Conservation (phyloP, 345 rosid species). For the Heritiera fomes region DNA sequence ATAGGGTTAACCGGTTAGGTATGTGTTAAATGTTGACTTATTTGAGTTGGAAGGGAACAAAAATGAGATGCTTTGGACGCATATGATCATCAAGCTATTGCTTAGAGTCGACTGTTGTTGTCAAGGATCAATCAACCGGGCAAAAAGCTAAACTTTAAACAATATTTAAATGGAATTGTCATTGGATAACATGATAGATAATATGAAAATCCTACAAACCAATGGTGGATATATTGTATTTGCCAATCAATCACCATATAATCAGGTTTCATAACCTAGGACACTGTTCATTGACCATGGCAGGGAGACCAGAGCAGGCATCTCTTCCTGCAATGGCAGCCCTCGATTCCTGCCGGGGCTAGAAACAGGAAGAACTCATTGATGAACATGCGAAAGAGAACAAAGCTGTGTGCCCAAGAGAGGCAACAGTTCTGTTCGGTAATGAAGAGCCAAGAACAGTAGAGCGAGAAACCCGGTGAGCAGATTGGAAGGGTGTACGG, state of each 20-base stretch:
- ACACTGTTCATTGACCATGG: background rate
- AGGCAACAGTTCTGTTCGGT: constrained; percentile 23
- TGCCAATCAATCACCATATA: background rate
- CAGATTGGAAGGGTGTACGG: constrained; percentile 41
- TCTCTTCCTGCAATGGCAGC: background rate
- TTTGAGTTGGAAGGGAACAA: background rate
- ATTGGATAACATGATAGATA: too few relatives aligned
- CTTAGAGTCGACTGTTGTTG: too few relatives aligned
- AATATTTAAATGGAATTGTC: too few relatives aligned
- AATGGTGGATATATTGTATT: too few relatives aligned
- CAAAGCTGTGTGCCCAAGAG: background rate
- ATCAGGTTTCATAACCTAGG: background rate
- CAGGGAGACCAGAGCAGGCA: background rate
- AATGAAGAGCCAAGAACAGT: constrained; percentile 30
- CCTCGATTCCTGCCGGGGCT: background rate
- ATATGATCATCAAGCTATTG: too few relatives aligned
- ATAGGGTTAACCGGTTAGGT: background rate
- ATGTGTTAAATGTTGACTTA: background rate
- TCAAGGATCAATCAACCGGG: too few relatives aligned
- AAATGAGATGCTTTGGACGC: too few relatives aligned
- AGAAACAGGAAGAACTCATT: background rate
- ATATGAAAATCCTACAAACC: too few relatives aligned
- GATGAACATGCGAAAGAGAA: background rate
- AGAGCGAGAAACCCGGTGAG: constrained; percentile 54
- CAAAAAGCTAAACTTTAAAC: too few relatives aligned